Evolutionary conservation across 2,329 filamentous ascomycete species (phyloP), one percentile per base, ranked within the genome.

Genomic region (Pestalotiopsis sp.): DNA sequence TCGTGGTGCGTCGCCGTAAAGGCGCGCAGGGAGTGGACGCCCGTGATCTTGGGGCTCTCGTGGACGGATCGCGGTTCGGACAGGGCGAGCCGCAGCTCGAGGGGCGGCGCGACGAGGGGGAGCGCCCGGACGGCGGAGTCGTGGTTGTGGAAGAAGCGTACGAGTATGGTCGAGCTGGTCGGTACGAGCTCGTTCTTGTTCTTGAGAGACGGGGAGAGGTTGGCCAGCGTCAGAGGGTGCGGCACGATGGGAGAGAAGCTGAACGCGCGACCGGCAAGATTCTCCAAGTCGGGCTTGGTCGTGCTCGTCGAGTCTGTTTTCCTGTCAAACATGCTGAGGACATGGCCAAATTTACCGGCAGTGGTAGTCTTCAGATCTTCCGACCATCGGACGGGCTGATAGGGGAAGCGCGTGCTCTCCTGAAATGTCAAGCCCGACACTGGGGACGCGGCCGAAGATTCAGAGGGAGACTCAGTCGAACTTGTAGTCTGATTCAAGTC

Each of bases 311-410:
- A 59, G 14, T 27, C 20, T 36, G 57, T 13, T 9, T 31, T 59
- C 12, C 12, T 13, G 27, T 63, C 38, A 20, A 20, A 41, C 61
- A 14, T 63, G 45, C 77, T 73, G 25, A 89, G 80, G 41, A 89
- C 70, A 66, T 86, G 83, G 20, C 87, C 87, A 72, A 89, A 89
- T 2, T 80, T 79, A 12, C 86, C 85, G 2, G 73, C 76, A 1
- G 83, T 82, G 9, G 68, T 74, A 60, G 71, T 77, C 66, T 20
- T 69, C 27, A 64, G 68, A 59, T 25, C 68, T 14, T 66, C 62
- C 9, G 70, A 76, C 75, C 78, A 79, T 62, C 68, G 69, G 1
- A 78, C 64, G 4, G 71, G 68, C 59, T 71, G 45, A 38, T 5
- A 66, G 71, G 69, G 68, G 65, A 65, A 40, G 36, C 38, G n/a